These are phyloP conservation scores for Elsinoe necatrix DNA, from an alignment of 2,329 filamentous ascomycete species.

Conservation along the genomic window DNA sequence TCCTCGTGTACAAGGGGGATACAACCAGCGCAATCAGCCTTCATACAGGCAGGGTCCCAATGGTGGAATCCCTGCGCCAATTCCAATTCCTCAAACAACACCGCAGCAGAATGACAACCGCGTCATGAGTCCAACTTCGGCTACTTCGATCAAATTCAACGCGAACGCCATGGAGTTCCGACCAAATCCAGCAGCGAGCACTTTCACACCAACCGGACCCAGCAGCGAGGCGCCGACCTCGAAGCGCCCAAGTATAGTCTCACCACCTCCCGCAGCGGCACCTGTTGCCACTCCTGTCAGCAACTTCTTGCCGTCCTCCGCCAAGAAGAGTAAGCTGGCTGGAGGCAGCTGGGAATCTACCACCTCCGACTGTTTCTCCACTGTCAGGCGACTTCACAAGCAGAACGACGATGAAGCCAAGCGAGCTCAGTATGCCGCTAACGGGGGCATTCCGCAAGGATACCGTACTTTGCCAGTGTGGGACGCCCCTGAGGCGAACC, in stretches of 20 bases:
- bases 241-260: constrained; percentile 22
- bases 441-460: constrained; percentile 73
- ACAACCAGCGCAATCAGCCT: constrained; percentile 10
- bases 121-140: constrained; percentile 46
- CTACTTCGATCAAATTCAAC: constrained; percentile 48
- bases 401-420: constrained; percentile 43
- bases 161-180: constrained; percentile 67
- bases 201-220: constrained; percentile 68
- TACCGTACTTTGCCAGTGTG: constrained; percentile 81
- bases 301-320: constrained; percentile 52
- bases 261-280: constrained; percentile 24
- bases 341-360: constrained; percentile 28
- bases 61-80: constrained; percentile 13
- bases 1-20: not conserved
- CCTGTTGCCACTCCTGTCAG: constrained; percentile 28
- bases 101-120: constrained; percentile 57
- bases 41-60: not conserved
- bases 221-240: constrained; percentile 37
- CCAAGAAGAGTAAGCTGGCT: constrained; percentile 59
- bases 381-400: constrained; percentile 59
- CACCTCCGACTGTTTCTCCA: constrained; percentile 41
- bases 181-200: constrained; percentile 69
- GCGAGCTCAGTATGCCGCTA: constrained; percentile 59
- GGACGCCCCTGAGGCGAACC: constrained; percentile 61
- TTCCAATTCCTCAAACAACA: constrained; percentile 14